These are phyloP conservation scores for Cercophora sp. DNA, from an alignment of 495 filamentous ascomycete genomes.

Conservation along the genomic window DNA sequence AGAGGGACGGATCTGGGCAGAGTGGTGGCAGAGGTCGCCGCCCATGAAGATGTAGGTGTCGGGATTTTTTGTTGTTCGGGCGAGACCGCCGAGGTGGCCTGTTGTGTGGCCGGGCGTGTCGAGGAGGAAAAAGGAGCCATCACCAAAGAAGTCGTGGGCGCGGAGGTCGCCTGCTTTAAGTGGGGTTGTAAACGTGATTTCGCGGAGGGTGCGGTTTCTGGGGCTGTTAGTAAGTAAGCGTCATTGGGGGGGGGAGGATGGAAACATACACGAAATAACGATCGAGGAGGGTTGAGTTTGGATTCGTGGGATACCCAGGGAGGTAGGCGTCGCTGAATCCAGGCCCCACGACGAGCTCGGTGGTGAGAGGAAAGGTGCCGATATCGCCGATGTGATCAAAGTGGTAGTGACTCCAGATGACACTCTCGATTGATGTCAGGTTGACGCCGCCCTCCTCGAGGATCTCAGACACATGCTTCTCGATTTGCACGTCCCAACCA, in stretches of 20 bases:
- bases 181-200: conserved; percentile 27
- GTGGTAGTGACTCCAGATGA: conserved; percentile 12
- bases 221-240: conserved; percentile 26
- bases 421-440: background rate
- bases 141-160: conserved; percentile 50
- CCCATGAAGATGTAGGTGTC: conserved; percentile 26
- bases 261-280: background rate
- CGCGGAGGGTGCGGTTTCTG: conserved; percentile 28
- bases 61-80: conserved; percentile 28
- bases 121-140: conserved; percentile 49
- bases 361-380: background rate
- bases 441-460: conserved; percentile 2
- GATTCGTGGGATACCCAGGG: conserved; percentile 7
- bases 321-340: background rate
- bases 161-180: conserved; percentile 31
- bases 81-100: conserved; percentile 47
- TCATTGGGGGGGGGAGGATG: background rate
- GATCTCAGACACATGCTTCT: conserved; percentile 4
- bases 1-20: conserved; percentile 5
- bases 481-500: background rate
- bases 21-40: conserved; percentile 23
- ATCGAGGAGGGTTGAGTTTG: background rate
- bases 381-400: conserved; percentile 11
- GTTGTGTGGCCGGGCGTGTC: conserved; percentile 43
- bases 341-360: conserved; percentile 9